Base-by-base conservation (phyloP, 495 filamentous ascomycete species). In the Aspergillus diversus region DNA sequence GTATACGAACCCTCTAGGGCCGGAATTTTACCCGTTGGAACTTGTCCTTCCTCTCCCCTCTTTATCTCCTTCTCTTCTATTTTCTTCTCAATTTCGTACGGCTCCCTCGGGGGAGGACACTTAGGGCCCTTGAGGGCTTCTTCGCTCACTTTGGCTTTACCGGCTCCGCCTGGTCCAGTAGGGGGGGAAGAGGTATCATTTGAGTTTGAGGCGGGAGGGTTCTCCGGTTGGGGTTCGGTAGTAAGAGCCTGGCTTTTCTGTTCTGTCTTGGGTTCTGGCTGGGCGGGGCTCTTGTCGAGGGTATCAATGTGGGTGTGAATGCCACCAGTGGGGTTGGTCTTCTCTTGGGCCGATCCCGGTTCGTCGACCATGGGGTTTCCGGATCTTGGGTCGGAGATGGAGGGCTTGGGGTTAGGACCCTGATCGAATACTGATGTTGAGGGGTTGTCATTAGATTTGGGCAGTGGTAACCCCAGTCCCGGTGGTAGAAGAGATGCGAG, bases 91-190 rank as follows among this genome's bases (percentile, higher is more conserved):
- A 76, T 73, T 33, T 76, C 68, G 43, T 67, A 71, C 17, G 67
- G 68, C 3, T 67, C 39, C 37, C 66, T 63, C 0, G 73, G 71
- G 3, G 72, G 57, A 7, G 73, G 69, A 17, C 65, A 68, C 54
- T 72, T 69, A 3, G 76, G 77, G 0, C 76, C 77, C 59, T 66
- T 59, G 32, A 79, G 62, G 3, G 77, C 73, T 51, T 80, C 77
- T 55, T 72, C 54, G 65, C 75, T 77, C 17, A 67, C 75, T 17
- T 66, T 63, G 32, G 55, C 46, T 43, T 61, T 59, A 15, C 39
- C 39, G 39, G 4, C n/a, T 43, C 11, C 8, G 11, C 39, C 39
- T 4, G 39, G 2, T 11, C 8, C 8, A 43, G 5, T 15, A 43
- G 5, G 39, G 11, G 8, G n/a, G 39, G 2, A 13, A 15, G 39